Base-by-base conservation (phyloP, 139 green algal genomes). In the Astrephomene gubernaculifera region DNA sequence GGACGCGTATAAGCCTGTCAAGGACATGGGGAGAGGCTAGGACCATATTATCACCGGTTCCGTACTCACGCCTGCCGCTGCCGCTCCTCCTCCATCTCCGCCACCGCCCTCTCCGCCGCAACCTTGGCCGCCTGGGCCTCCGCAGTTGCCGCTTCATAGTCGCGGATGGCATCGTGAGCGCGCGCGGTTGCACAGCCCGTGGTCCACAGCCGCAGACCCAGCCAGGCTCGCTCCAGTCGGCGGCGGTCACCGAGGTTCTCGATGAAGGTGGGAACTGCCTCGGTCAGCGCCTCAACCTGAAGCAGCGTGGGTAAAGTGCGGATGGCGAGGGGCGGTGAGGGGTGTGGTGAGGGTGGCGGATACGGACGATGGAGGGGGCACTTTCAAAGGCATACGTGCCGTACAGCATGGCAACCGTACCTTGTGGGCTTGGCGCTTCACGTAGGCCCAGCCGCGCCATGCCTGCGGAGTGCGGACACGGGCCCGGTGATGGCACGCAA, bases 171-270 rank as follows among this genome's bases (percentile, higher is more conserved):
- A 31, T 74, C 25, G 31, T 84, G 78, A 19, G 78, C 78, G 33
- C 78, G 60, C n/a, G 12, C 14, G 6, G 78, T 84, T 41, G 78
- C 63, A 31, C n/a, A 25, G 41, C 78, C 63, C n/a, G 78, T 43
- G 43, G 78, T 27, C 52, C 69, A 81, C 64, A 90, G 67, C 21
- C 87, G 81, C 87, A 80, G 71, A 6, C 19, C 81, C 64, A 90
- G 74, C 87, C 87, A 90, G 17, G 72, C 87, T 4, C 87, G 73
- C 75, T 90, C 87, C 41, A 86, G 41, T 53, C 87, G 87, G 41
- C 87, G 87, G 12, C 87, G 64, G 81, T 86, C 53, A 2, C 87
- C 87, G 5, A 90, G 60, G 63, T 71, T 74, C 27, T 85, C 68
- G 22, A 90, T 73, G 27, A 85, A 82, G 5, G 22, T 8, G 21